Base-by-base conservation (phyloP, 2,329 filamentous ascomycete genomes). In the Claviceps digitariae region DNA sequence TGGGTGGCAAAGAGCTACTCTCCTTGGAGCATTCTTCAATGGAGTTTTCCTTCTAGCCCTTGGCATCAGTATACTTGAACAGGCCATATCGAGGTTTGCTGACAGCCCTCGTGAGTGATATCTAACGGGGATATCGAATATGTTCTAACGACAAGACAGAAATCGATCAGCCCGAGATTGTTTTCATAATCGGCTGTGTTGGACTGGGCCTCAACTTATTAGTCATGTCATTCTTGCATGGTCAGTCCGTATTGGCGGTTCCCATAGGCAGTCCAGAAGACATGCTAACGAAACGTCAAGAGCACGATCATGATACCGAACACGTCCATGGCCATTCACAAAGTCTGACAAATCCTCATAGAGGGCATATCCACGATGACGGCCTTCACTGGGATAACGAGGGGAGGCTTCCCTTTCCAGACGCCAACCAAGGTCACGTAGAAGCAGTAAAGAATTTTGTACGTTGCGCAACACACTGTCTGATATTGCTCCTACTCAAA, bases 21-120 rank as follows among this genome's bases (percentile, higher is more conserved):
- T 89, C 1, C 72, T 90, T 0, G 86, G 86, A 5, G 84, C 84
- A 23, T 90, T 90, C 66, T 90, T 90, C 74, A 90, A 90, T 61
- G 86, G 86, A 15, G 81, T 83, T 1, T 86, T 90, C 55, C 74
- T 90, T 1, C 66, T 89, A 17, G 85, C 83, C 1, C 70, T 90
- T 2, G 84, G 84, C 1, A 66, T 89, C 38, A 87, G 83, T 64
- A 86, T 90, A 50, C 76, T 85, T 36, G 69, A 90, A 2, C 86
- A 90, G 62, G 82, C 85, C 0, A 74, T 90, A 50, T 84, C 90
- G 66, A 73, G 85, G 38, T 87, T 87, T 61, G 72, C 84, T 21
- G 69, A 74, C 3, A 62, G 84, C 3, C 65, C 78, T 56, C 67
- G 77, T 80, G 62, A 56, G 72, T 64, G 10, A n/a, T 6, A 27